These are phyloP conservation scores for Leccinellum luteum DNA, from an alignment of 768 basidiomycete species.

Conservation along the genomic window DNA sequence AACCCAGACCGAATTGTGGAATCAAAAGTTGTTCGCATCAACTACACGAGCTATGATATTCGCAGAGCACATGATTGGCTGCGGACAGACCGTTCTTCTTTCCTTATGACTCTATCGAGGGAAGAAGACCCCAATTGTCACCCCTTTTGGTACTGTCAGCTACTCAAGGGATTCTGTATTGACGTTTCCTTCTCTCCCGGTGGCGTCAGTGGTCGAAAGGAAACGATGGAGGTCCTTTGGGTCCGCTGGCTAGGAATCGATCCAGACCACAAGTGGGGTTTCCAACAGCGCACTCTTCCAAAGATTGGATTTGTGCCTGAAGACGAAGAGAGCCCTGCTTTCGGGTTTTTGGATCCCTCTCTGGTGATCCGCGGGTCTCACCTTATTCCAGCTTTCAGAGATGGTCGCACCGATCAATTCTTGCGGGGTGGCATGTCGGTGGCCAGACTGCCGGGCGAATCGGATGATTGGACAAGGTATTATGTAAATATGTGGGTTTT, in stretches of 20 bases:
- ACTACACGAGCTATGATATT: constrained; percentile 5
- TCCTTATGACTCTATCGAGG: constrained; percentile 1
- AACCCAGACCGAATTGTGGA: neutral
- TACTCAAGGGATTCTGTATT: neutral
- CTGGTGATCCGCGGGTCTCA: too few relatives aligned
- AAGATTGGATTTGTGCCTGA: constrained; percentile 1
- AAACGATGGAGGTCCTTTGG: neutral
- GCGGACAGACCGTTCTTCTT: neutral
- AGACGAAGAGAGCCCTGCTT: neutral
- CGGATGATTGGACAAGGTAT: too few relatives aligned
- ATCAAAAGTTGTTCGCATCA: neutral
- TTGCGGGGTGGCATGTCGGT: too few relatives aligned
- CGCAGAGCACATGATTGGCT: neutral
- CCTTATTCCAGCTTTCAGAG: too few relatives aligned
- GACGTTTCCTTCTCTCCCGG: neutral
- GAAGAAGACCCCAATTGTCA: neutral
- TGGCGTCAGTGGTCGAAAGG: neutral
- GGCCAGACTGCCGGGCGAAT: too few relatives aligned
- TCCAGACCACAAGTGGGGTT: neutral
- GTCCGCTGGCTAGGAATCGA: constrained; percentile 1
- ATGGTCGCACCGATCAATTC: too few relatives aligned
- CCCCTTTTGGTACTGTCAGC: constrained; percentile 1
- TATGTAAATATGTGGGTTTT: too few relatives aligned
- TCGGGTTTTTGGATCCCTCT: too few relatives aligned
- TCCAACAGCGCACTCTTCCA: neutral